These are phyloP conservation scores for Daldinia vernicosa DNA, from an alignment of 495 filamentous ascomycete species.

Conservation along the genomic window DNA sequence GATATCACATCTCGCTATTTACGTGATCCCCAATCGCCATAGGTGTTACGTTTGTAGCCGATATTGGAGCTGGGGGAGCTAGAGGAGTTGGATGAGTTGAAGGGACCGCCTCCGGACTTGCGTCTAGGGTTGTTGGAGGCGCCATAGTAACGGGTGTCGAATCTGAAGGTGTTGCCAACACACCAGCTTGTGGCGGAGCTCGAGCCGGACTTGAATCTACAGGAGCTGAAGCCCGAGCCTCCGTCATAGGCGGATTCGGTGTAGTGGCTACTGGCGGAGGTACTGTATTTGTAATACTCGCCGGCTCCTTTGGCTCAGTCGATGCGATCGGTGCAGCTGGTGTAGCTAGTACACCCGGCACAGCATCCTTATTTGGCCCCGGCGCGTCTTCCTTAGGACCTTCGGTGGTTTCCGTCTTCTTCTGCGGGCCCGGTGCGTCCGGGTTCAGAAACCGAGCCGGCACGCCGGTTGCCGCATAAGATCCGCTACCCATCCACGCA, in stretches of 20 bases:
- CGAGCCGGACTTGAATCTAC: not conserved
- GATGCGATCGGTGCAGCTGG: not conserved
- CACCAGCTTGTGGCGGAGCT: not conserved
- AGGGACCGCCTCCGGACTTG: not conserved
- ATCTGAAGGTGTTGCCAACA: not conserved
- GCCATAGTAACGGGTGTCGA: not conserved
- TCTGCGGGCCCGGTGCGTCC: slow-evolving; percentile 43
- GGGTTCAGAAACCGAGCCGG: slow-evolving; percentile 70
- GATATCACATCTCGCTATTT: slow-evolving; percentile 21
- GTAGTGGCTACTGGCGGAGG: slow-evolving; percentile 2
- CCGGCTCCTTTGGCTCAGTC: slow-evolving; percentile 8
- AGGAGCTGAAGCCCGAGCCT: not conserved
- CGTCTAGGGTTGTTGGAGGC: not conserved
- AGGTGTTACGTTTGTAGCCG: slow-evolving; percentile 6
- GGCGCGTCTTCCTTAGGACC: slow-evolving; percentile 9
- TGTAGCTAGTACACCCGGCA: not conserved
- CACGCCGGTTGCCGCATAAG: slow-evolving; percentile 70
- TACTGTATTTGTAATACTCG: not conserved
- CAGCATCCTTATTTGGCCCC: slow-evolving; percentile 9
- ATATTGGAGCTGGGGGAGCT: not conserved
- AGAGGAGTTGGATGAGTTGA: not conserved
- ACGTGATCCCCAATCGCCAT: slow-evolving; percentile 16
- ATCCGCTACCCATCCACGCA: slow-evolving; percentile 73
- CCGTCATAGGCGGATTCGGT: not conserved
- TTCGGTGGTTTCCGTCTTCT: slow-evolving; percentile 29